Conservation (phyloP, 2,329 filamentous ascomycete species). For the Basipetospora sp. region DNA sequence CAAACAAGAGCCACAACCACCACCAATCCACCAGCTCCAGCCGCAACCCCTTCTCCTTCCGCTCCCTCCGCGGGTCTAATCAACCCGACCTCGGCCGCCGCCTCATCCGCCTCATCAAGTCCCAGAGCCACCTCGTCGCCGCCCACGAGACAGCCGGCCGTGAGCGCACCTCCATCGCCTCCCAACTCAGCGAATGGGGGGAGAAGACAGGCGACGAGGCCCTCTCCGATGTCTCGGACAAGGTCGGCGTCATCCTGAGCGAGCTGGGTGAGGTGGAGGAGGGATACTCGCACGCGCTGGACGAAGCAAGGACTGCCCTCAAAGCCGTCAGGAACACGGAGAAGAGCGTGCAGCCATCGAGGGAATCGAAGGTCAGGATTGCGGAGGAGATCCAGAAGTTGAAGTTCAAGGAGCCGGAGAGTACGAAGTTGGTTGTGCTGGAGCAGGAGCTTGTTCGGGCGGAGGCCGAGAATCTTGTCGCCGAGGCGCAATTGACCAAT, state of each 20-base stretch:
- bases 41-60: constrained; percentile 68
- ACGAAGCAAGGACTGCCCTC: constrained; percentile 67
- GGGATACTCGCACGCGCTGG: constrained; percentile 67
- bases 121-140: constrained; percentile 73
- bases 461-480: constrained; percentile 89
- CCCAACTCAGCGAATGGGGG: constrained; percentile 91
- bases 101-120: constrained; percentile 87
- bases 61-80: constrained; percentile 60
- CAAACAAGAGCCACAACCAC: constrained; percentile 35
- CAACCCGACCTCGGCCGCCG: constrained; percentile 82
- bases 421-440: constrained; percentile 62
- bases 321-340: constrained; percentile 95
- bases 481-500: constrained; percentile 91
- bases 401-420: constrained; percentile 84
- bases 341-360: constrained; percentile 81
- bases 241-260: constrained; percentile 79
- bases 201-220: constrained; percentile 79
- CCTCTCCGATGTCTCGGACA: constrained; percentile 83
- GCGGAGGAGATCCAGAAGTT: constrained; percentile 82
- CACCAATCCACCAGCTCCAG: constrained; percentile 23
- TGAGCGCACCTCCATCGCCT: constrained; percentile 71
- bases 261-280: constrained; percentile 95
- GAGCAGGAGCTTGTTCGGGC: constrained; percentile 94
- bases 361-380: constrained; percentile 76
- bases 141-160: constrained; percentile 73